Evolutionary conservation across 1,284 basidiomycete species (phyloP), one percentile per base, ranked within the genome.

Genomic region (Cryptococcus sp.): DNA sequence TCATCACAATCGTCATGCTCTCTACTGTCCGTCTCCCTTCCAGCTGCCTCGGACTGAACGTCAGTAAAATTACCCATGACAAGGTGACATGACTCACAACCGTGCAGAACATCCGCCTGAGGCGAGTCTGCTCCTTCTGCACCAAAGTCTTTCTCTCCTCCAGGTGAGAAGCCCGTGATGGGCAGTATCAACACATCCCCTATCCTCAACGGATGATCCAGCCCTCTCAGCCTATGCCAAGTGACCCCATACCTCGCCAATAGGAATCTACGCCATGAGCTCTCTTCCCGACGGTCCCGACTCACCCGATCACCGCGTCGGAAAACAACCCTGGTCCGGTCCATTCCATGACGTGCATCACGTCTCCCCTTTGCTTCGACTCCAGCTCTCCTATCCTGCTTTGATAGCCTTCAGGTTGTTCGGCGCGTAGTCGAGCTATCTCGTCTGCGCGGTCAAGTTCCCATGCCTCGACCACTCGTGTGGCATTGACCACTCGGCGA

Each of bases 181-280:
- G 74, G 74, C 19, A 75, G 56, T 11, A 75, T 57, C 23, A 72
- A 47, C 28, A 73, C 66, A 24, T 74, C 72, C 25, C 72, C 71
- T 37, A 73, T 65, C 16, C 74, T 51, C 19, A 74, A 44, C 2
- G 74, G 74, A 21, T 58, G 60, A 9, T 66, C 47, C 31, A 72
- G 50, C 11, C 59, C 63, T 32, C 69, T 59, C 2, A 74, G 54
- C 18, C 62, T 57, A 35, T 69, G 65, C 74, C 74, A 75, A 2
- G 62, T 57, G n/a, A 73, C 64, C 14, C 63, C 53, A 50, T 71
- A 68, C 41, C 69, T 52, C 3, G 68, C 67, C 19, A 63, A 51
- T 10, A 74, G 59, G 56, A 67, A 74, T 18, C 69, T 69, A 35
- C 38, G 18, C 11, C 33, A 26, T 45, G 4, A 47, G 18, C n/a